These are phyloP conservation scores for Aspergillus glaucus DNA, from an alignment of 2,329 filamentous ascomycete species.

Conservation along the genomic window DNA sequence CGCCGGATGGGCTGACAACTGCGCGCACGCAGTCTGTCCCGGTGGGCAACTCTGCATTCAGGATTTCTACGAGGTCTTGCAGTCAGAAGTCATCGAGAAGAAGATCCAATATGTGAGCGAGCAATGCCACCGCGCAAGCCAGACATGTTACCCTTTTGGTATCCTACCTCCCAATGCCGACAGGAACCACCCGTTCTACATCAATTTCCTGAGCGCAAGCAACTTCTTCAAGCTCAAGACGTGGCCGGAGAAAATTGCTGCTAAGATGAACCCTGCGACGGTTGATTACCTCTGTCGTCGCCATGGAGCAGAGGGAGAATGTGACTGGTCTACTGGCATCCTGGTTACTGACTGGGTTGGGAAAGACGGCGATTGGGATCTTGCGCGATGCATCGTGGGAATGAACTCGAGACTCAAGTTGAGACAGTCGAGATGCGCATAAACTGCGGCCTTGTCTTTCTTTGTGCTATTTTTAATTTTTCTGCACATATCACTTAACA, in stretches of 20 bases:
- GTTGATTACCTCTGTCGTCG: constrained; percentile 52
- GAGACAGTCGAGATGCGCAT: constrained; percentile 17
- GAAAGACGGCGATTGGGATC: constrained; percentile 78
- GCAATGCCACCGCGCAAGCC: constrained; percentile 67
- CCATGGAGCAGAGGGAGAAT: constrained; percentile 58
- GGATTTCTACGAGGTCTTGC: constrained; percentile 86
- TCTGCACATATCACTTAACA: not conserved
- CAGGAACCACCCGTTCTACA: constrained; percentile 60
- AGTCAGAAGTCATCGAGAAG: constrained; percentile 66
- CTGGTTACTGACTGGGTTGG: constrained; percentile 95
- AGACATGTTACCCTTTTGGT: constrained; percentile 41
- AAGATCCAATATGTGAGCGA: constrained; percentile 70
- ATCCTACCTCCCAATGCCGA: constrained; percentile 36
- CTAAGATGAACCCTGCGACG: constrained; percentile 75
- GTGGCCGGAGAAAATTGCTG: constrained; percentile 90
- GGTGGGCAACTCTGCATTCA: constrained; percentile 77
- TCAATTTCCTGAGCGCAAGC: constrained; percentile 86
- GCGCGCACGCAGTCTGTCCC: constrained; percentile 63
- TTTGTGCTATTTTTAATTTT: constrained; percentile 2
- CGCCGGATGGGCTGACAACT: constrained; percentile 78
- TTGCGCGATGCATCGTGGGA: constrained; percentile 77
- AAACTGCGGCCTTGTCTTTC: constrained; percentile 4
- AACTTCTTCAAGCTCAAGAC: constrained; percentile 91
- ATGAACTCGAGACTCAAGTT: constrained; percentile 67
- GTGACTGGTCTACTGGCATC: constrained; percentile 75